Evolutionary conservation across 2,329 filamentous ascomycete species (phyloP), one percentile per base, ranked within the genome.

Genomic region (Shiraia sp.): DNA sequence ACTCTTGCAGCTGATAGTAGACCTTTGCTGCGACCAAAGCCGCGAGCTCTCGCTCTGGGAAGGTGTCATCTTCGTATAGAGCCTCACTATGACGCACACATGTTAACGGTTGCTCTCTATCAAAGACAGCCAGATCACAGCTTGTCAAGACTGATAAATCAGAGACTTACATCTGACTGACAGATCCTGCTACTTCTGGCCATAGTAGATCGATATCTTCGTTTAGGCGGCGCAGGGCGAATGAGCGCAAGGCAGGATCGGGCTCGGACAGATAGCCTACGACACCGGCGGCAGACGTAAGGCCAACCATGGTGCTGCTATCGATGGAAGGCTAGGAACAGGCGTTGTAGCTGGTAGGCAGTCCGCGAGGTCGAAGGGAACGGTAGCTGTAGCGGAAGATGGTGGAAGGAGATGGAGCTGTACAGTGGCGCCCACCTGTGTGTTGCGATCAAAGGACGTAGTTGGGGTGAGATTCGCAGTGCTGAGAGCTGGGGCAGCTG

Each of bases 1-100:
- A 99, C 70, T 93, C 93, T 74, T 96, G 90, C 38, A 99, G 84
- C 69, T 99, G 93, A 69, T 97, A 99, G 77, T 97, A 99, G 57
- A 97, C 90, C 79, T 99, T 99, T 59, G 93, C 88, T 30, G 95
- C 87, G 40, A 99, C 90, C 35, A 99, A 80, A 39, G 93, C 93
- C 40, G 93, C 93, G 42, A 99, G 85, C 70, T 93, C 88, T 64
- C 92, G 89, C 71, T 99, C 88, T 34, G 91, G 88, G 65, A 99
- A 99, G 47, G 82, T 81, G 63, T 96, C 90, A 75, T 99, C 92
- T 79, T 99, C 93, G 73, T 95, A 99, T 36, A 99, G 83, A 40
- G 90, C 89, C 81, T 99, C 93, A 75, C 92, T 97, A 66, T 51
- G 46, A 59, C 55, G 53, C 57, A 56, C 40, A 36, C 33, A 19